phyloP scores from a whole-genome alignment of 768 basidiomycete genomes.

The Mycena galericulata region DNA sequence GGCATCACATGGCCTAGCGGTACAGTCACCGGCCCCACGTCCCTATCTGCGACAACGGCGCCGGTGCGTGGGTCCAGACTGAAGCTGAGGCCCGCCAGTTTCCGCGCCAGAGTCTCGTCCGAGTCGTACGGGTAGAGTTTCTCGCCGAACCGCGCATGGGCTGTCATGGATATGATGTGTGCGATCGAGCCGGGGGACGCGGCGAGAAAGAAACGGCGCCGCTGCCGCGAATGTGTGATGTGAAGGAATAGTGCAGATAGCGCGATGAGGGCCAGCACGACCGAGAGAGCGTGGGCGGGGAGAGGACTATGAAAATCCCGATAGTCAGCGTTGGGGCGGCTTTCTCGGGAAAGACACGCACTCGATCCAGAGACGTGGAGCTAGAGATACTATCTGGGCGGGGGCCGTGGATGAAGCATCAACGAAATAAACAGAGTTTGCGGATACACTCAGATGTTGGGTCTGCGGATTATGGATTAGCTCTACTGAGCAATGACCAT shows the following conservation, averaged over 20 bases:
- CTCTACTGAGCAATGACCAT: not conserved
- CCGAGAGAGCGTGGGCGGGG: constrained; percentile 62
- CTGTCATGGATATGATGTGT: constrained; percentile 65
- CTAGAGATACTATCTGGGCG: constrained; percentile 54
- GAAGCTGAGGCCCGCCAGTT: constrained; percentile 64
- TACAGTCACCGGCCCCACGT: constrained; percentile 30
- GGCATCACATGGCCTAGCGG: not conserved
- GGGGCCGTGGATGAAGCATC: constrained; percentile 48
- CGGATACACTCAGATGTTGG: constrained; percentile 66
- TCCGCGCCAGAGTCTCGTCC: constrained; percentile 55
- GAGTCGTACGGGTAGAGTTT: constrained; percentile 70
- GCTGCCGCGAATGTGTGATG: constrained; percentile 57
- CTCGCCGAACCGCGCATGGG: constrained; percentile 71
- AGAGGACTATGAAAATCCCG: constrained; percentile 52
- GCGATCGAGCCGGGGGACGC: constrained; percentile 73
- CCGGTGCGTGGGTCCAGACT: constrained; percentile 68
- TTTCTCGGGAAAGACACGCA: constrained; percentile 46
- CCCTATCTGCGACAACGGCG: constrained; percentile 69
- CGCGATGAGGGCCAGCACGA: constrained; percentile 60
- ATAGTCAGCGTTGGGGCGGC: not conserved
- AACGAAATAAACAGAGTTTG: constrained; percentile 70
- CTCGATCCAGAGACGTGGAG: constrained; percentile 69
- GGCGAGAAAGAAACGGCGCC: constrained; percentile 62
- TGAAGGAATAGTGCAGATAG: constrained; percentile 60
- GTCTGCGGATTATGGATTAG: constrained; percentile 51